Base-by-base conservation (phyloP, 148 eudicot genomes). In the Amaranthus cruentus region DNA sequence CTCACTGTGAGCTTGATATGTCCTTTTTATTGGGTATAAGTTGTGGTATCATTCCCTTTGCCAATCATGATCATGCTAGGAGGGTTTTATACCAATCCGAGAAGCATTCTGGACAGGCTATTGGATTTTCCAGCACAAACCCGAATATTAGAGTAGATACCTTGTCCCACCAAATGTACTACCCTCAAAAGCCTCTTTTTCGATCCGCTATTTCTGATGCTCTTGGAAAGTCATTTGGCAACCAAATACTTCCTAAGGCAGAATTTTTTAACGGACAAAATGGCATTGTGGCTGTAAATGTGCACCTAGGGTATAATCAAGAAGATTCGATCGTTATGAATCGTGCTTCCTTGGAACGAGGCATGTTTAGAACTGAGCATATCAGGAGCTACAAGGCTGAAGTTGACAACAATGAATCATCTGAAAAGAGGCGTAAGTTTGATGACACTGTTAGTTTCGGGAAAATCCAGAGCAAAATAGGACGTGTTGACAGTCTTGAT, bases 301-400 rank as follows among this genome's bases (percentile, higher is more conserved):
- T 88, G 53, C 98, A 95, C 76, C 85, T 90, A 55, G 98, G 98
- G 7, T 95, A 89, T 66, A 95, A 95, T 77, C 98, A 95, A 80
- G 98, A 95, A 80, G 98, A 95, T 78, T 95, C 98, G 2, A 50
- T 91, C 71, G 98, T 95, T 12, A 95, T 95, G 98, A 95, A 91
- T 65, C 84, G 93, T 68, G 84, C 96, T 73, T 95, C 98, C 10
- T n/a, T 91, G 68, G 98, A 95, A 78, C 98, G 97, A 64, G 99
- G 99, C 47, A 87, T 95, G 99, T 95, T 95, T 55, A 82, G 99
- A 11, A 79, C 97, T 12, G 96, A 95, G 74, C 99, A 91, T 74
- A 82, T 81, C 10, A 85, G 99, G 76, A 95, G 94, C 71, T 95
- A 88, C 71, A 95, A 91, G 77, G 90, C 93, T 65, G 99, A 95